These are phyloP conservation scores for Ilex asprella DNA, from an alignment of 257 asterid species.

Conservation along the genomic window DNA sequence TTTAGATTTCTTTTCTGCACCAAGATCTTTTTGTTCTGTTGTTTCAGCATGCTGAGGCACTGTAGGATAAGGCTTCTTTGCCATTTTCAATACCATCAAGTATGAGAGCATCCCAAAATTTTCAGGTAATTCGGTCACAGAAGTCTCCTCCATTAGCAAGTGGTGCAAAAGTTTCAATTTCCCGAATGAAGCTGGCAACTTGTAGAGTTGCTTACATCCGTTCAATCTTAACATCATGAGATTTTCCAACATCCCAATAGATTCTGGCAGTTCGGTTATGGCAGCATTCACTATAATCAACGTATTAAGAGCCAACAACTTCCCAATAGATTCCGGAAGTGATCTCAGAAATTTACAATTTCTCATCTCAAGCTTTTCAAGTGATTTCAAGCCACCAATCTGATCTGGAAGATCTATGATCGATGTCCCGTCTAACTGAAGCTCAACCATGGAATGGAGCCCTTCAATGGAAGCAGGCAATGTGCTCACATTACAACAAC, in stretches of 20 bases:
- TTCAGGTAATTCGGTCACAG: conserved; percentile 20
- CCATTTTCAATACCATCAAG: conserved; percentile 24
- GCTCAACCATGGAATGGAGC: conserved; percentile 19
- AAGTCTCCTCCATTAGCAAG: conserved; percentile 21
- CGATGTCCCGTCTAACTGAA: conserved; percentile 13
- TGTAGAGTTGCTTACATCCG: conserved; percentile 17
- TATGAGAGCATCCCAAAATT: conserved; percentile 24
- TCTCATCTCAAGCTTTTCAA: conserved; percentile 24
- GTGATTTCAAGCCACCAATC: conserved; percentile 16
- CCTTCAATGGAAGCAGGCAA: conserved; percentile 15
- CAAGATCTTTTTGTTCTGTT: background rate
- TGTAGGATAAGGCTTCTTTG: conserved; percentile 14
- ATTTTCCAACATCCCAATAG: conserved; percentile 17
- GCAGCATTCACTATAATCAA: conserved; percentile 21
- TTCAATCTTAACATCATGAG: conserved; percentile 18
- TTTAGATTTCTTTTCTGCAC: background rate
- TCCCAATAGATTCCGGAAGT: conserved; percentile 24
- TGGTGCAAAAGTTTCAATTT: conserved; percentile 13
- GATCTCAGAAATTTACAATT: conserved; percentile 15
- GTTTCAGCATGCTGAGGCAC: background rate
- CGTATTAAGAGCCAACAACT: conserved; percentile 15
- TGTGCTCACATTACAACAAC: conserved; percentile 10
- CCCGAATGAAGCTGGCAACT: conserved; percentile 21
- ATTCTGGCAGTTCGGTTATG: conserved; percentile 26
- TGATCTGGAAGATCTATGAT: conserved; percentile 15